Evolutionary conservation across 805 yeast species (phyloP).

Genomic region (Saccharomycopsis javanensis): DNA sequence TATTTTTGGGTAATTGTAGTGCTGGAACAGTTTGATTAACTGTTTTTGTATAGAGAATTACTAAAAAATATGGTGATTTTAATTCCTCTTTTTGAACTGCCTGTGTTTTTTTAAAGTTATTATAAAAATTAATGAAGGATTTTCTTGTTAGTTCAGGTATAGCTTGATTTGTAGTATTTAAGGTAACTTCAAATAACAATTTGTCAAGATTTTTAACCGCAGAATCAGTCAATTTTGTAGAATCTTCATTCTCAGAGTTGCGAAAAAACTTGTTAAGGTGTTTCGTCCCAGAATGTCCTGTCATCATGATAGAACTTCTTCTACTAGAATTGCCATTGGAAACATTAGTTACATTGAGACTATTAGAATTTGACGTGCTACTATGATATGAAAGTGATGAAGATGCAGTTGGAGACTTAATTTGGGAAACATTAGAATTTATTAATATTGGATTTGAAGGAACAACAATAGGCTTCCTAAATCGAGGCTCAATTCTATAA

Average conservation of each 20-base stretch:
- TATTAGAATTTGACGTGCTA: constrained; percentile 22
- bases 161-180: background rate
- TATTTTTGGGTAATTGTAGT: background rate
- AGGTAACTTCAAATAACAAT: background rate
- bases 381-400: background rate
- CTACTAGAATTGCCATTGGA: background rate
- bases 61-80: background rate
- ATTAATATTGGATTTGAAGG: constrained; percentile 1
- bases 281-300: constrained; percentile 24
- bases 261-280: constrained; percentile 22
- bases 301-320: constrained; percentile 21
- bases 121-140: background rate
- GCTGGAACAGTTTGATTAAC: background rate
- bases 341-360: background rate
- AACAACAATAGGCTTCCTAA: constrained; percentile 29
- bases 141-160: background rate
- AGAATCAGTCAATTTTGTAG: background rate
- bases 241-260: background rate
- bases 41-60: background rate
- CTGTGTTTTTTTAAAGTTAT: constrained; percentile 5
- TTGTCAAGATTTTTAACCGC: background rate
- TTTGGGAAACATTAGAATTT: background rate
- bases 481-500: constrained; percentile 56
- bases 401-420: constrained; percentile 1
- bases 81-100: constrained; percentile 1